Evolutionary conservation across 2,329 filamentous ascomycete genomes (phyloP), one percentile per base, ranked within the genome.

Genomic region (Colletotrichum liaoningense): DNA sequence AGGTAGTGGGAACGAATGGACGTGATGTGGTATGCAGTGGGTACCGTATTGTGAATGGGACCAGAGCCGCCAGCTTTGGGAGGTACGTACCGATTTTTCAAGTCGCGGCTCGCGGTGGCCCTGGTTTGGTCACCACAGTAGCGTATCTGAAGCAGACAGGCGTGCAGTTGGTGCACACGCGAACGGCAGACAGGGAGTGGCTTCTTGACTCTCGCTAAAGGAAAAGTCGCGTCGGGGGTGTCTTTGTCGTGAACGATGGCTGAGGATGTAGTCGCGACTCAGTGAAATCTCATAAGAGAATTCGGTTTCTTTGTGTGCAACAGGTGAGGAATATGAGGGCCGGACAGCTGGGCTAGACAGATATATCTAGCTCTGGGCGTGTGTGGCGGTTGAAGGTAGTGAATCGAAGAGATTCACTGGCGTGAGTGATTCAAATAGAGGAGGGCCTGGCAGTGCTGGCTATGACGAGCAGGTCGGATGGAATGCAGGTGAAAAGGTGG

Each of bases 1-100:
- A 71, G 72, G 68, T 67, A 67, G 72, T 72, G 72, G 68, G 62
- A 74, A 72, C 71, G 24, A 33, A 33, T 65, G 60, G 72, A 74
- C 72, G 72, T 74, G 72, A 74, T 72, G 72, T 73, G 67, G 71
- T 71, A 66, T 72, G 68, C 22, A 55, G 72, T 73, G 70, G 67
- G 70, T 65, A 56, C 42, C 22, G 22, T 65, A 73, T 73, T 70
- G 70, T 55, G 59, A 69, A 69, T 33, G 59, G 59, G 66, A 30
- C n/a, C 33, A 14, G 24, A 57, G 16, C 42, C 42, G 42, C 42
- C 19, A n/a, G 42, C 42, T 49, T n/a, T 33, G 49, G 19, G 58
- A 42, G 55, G 70, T 73, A 73, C 70, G 70, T 73, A 73, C 70
- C 46, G 24, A 19, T 22, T 57, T 57, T 72, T 30, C 58, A 35